Percentiles rank a stretch among this genome's conserved stretches.
These are phyloP conservation scores for Hypoxylon sp. DNA, from an alignment of 2,329 filamentous ascomycete species.

Conservation along the genomic window DNA sequence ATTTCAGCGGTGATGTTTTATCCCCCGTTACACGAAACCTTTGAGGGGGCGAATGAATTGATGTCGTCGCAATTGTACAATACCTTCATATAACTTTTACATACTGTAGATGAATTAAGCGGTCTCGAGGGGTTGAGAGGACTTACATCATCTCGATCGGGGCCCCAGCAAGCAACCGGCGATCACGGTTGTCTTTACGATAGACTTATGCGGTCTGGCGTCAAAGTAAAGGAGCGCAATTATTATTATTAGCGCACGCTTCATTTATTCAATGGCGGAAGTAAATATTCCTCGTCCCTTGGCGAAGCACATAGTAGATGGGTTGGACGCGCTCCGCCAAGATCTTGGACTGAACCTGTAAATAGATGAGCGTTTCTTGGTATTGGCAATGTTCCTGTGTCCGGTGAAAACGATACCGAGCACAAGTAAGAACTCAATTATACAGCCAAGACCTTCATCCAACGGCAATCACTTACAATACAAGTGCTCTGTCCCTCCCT, in stretches of 20 bases:
- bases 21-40: conserved; percentile 27
- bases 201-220: conserved; percentile 12
- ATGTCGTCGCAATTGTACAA: conserved; percentile 13
- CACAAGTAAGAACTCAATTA: conserved; percentile 35
- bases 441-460: conserved; percentile 37
- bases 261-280: conserved; percentile 35
- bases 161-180: conserved; percentile 1
- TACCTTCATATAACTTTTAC: conserved; percentile 8
- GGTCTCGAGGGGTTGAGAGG: conserved; percentile 8
- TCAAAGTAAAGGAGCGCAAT: conserved; percentile 20
- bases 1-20: conserved; percentile 37
- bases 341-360: conserved; percentile 40
- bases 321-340: conserved; percentile 38
- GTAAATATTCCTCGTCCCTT: conserved; percentile 35
- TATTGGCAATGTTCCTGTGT: conserved; percentile 44
- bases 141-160: conserved; percentile 39
- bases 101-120: conserved; percentile 13
- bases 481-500: conserved; percentile 23
- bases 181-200: conserved; percentile 23
- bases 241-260: conserved; percentile 35
- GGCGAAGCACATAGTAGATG: conserved; percentile 31
- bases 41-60: conserved; percentile 19
- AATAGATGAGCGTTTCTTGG: conserved; percentile 46
- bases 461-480: conserved; percentile 37
- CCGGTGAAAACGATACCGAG: conserved; percentile 35